phyloP scores from a whole-genome alignment of 2,329 filamentous ascomycete species.

The Xylariaceae sp. region DNA sequence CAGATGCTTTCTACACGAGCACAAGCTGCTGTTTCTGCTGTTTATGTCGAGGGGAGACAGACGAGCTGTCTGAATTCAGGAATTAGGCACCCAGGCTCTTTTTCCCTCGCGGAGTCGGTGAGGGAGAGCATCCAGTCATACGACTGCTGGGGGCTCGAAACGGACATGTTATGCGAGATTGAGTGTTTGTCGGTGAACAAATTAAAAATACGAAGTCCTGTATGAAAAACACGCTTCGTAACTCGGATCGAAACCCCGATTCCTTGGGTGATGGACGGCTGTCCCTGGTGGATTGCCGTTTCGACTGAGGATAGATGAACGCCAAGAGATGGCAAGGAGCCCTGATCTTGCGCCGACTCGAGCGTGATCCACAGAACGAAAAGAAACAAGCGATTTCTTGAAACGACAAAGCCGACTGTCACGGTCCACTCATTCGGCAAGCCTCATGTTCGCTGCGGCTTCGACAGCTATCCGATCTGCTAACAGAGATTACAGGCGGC shows the following conservation, averaged over 20 bases:
- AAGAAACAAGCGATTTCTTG: conserved; percentile 10
- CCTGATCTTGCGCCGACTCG: not conserved
- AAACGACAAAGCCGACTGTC: conserved; percentile 9
- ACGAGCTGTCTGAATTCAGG: conserved; percentile 1
- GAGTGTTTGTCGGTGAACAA: conserved; percentile 14
- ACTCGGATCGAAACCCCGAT: conserved; percentile 1
- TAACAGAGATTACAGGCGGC: conserved; percentile 8
- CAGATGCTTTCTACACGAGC: conserved; percentile 15
- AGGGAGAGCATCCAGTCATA: conserved; percentile 13
- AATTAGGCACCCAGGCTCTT: not conserved
- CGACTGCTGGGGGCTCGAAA: conserved; percentile 1
- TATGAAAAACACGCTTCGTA: conserved; percentile 4
- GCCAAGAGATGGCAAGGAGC: conserved; percentile 6
- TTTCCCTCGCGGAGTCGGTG: conserved; percentile 5
- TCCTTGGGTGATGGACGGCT: not conserved
- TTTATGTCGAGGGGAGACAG: conserved; percentile 6
- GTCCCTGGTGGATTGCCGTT: conserved; percentile 1
- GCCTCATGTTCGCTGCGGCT: conserved; percentile 10
- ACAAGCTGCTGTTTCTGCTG: conserved; percentile 6
- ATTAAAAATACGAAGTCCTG: conserved; percentile 1
- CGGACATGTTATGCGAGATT: conserved; percentile 9
- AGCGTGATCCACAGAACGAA: not conserved
- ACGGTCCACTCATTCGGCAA: conserved; percentile 1
- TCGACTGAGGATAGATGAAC: conserved; percentile 1
- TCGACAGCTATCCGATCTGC: conserved; percentile 3